These are phyloP conservation scores for Allomyces arbusculus DNA, from an alignment of 192 early-diverging fungal species.

Conservation along the genomic window DNA sequence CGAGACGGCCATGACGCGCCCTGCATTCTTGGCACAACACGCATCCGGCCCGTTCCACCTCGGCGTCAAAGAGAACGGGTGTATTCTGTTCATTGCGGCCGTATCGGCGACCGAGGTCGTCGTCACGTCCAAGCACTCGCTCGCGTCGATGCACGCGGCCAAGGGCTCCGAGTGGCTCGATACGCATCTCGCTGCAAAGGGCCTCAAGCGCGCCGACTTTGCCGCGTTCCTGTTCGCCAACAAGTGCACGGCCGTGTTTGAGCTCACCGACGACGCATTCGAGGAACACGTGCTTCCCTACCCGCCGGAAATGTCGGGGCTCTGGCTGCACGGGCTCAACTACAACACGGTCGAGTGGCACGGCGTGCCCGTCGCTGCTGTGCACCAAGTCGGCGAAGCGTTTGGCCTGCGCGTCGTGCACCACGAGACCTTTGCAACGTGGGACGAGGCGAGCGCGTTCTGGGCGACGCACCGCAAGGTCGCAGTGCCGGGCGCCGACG, in stretches of 20 bases:
- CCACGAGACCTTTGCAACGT: conserved; percentile 26
- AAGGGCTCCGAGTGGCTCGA: conserved; percentile 53
- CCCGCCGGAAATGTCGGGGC: conserved; percentile 45
- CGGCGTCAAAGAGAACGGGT: conserved; percentile 91
- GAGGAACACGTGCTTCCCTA: conserved; percentile 90
- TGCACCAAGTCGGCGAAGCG: conserved; percentile 35
- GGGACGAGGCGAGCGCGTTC: conserved; percentile 44
- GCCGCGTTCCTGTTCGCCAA: conserved; percentile 45
- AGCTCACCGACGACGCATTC: conserved; percentile 88
- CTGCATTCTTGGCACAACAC: conserved; percentile 28
- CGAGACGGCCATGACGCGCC: conserved; percentile 39
- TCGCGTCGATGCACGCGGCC: conserved; percentile 33
- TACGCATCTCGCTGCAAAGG: conserved; percentile 31
- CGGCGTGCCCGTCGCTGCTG: conserved; percentile 42
- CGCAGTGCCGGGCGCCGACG: conserved; percentile 29
- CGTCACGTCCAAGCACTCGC: conserved; percentile 74
- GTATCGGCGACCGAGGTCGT: conserved; percentile 37
- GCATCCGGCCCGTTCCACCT: conserved; percentile 76
- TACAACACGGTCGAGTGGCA: conserved; percentile 48
- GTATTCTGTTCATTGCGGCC: conserved; percentile 68
- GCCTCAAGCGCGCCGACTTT: conserved; percentile 42
- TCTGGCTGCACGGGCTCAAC: conserved; percentile 85
- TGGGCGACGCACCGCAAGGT: conserved; percentile 35
- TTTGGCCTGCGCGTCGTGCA: conserved; percentile 53
- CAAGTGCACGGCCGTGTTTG: conserved; percentile 56